Evolutionary conservation across 2,329 filamentous ascomycete species (phyloP), one percentile per base, ranked within the genome.

Genomic region (Hymenotorrendiella dingleyae): DNA sequence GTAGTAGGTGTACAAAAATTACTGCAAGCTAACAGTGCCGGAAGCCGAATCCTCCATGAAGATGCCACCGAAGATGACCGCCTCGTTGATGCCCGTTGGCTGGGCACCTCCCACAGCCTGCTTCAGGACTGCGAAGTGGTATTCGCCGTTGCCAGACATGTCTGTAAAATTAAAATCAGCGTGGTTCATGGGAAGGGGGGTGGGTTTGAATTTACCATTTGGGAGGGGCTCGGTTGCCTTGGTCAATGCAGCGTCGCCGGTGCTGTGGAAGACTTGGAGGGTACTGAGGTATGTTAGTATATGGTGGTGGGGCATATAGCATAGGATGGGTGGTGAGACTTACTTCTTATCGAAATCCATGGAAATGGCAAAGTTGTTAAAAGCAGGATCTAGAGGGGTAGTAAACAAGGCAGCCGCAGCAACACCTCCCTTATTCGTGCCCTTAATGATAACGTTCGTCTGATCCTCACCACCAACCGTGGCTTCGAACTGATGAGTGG

Each of bases 51-150:
- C 67, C 60, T 76, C 72, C 43, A 70, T 59, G 55, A 76, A 76
- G 40, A 76, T 67, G 2, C 72, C 71, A 2, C 67, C 68, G 47
- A 65, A 76, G 24, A 73, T 64, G 33, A 75, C 52, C 3, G 71
- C 72, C 57, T 76, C 73, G 47, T 73, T 58, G 44, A 75, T 68
- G 22, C 61, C 65, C 10, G 62, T 50, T 9, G 62, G 52, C 48
- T 66, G 72, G 48, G 62, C 64, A 12, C 70, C 73, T 10, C 6
- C 46, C 16, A 45, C 38, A 6, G 72, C 68, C 66, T 80, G 79
- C 69, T 80, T 81, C 46, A 81, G 63, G 1, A 80, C 56, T 32
- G 76, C 78, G 38, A 80, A 70, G 58, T 81, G 77, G 59, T 72
- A 79, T 56, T 80, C 75, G 19, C 77, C 77, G 39, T 71, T 67